phyloP scores from a whole-genome alignment of 1,284 basidiomycete genomes.

The Sporisorium graminicola region DNA sequence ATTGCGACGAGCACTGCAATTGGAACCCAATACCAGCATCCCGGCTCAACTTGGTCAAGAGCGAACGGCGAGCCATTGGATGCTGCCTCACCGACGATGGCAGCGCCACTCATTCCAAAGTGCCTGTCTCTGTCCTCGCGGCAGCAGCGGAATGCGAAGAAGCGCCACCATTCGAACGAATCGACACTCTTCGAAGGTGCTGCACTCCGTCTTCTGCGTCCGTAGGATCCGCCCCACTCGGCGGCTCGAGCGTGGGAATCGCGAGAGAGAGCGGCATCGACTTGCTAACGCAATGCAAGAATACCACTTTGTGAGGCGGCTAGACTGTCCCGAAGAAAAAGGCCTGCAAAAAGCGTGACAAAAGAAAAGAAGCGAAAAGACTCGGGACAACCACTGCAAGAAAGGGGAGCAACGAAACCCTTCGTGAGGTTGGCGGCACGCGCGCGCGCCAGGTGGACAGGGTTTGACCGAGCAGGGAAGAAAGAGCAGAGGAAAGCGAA shows the following conservation, averaged over 20 bases:
- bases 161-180: too few species aligned
- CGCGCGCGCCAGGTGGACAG: slow-evolving; percentile 1
- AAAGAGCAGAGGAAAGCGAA: not conserved
- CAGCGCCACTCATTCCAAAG: too few species aligned
- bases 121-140: not conserved
- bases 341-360: not conserved
- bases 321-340: not conserved
- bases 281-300: too few species aligned
- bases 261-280: not conserved
- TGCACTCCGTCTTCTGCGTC: not conserved
- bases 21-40: too few species aligned
- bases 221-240: not conserved
- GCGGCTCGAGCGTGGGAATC: slow-evolving; percentile 9
- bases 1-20: too few species aligned
- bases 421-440: not conserved
- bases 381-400: not conserved
- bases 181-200: too few species aligned
- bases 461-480: slow-evolving; percentile 9
- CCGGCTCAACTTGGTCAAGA: not conserved
- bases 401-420: not conserved
- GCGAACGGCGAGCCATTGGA: too few species aligned
- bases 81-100: too few species aligned
- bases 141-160: not conserved
- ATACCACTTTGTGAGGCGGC: not conserved
- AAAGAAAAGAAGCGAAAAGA: not conserved